Conservation (phyloP, 2,329 filamentous ascomycete genomes). For the Talaromyces piceae region DNA sequence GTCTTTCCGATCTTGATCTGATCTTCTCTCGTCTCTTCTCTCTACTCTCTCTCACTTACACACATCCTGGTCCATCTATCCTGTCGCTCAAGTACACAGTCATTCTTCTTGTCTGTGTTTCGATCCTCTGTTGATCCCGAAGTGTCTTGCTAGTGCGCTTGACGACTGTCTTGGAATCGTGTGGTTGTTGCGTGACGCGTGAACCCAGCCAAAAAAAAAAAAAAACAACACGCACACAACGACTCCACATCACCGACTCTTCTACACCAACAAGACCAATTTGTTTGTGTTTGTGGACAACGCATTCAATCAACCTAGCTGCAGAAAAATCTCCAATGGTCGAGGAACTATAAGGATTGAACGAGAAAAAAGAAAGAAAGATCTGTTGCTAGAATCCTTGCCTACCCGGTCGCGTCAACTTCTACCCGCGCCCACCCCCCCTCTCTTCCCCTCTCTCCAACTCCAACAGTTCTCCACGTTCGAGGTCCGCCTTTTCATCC, state of each 20-base stretch:
- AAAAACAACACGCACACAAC: neutral
- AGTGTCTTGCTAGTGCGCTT: neutral
- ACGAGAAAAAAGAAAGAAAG: neutral
- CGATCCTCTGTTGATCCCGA: neutral
- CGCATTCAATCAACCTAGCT: neutral
- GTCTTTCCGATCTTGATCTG: slow-evolving; percentile 19
- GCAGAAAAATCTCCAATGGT: neutral
- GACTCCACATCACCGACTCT: neutral
- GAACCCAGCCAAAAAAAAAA: neutral
- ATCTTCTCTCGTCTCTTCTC: slow-evolving; percentile 4
- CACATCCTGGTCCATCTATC: slow-evolving; percentile 9
- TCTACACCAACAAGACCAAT: neutral
- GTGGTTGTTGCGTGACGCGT: slow-evolving; percentile 3
- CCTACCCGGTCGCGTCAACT: neutral
- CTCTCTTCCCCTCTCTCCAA: neutral
- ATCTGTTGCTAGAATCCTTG: neutral
- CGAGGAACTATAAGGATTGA: neutral
- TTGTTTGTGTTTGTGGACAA: neutral
- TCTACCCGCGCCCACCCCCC: neutral
- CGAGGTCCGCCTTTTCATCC: slow-evolving; percentile 5
- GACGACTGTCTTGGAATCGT: slow-evolving; percentile 9
- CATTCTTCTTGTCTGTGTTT: neutral
- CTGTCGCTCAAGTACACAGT: slow-evolving; percentile 6
- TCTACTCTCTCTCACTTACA: neutral
- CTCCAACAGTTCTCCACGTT: slow-evolving; percentile 4